Evolutionary conservation across 768 basidiomycete genomes (phyloP), one percentile per base, ranked within the genome.

Genomic region (Lactarius quietus): DNA sequence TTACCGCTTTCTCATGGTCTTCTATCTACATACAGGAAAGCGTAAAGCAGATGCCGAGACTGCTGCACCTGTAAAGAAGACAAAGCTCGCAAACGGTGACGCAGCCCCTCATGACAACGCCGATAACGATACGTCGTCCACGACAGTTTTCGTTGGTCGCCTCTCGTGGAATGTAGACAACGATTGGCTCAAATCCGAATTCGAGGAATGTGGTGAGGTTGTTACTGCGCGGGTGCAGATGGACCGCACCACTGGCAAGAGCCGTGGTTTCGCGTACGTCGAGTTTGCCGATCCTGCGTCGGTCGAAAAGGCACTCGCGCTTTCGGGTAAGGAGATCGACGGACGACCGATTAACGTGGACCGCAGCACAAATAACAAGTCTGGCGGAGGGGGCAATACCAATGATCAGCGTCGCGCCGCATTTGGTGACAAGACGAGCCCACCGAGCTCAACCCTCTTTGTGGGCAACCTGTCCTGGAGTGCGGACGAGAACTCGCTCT

Each of bases 141-240:
- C 81, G 72, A 87, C 89, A 43, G 83, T 98, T 71, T 98, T 95
- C 73, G 93, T 99, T 69, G 96, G 96, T 61, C 84, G 85, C 64
- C 83, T 99, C 53, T 95, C 93, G 15, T 99, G 95, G 95, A 92
- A 91, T 75, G 90, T 98, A 68, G 96, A 98, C 80, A 90, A 93
- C 74, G 96, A 98, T 76, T 92, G 93, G 83, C 87, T 98, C 67
- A 86, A 89, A 57, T 83, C 88, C 75, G 96, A 98, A 76, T 98
- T 99, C 69, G 86, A 88, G 36, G 80, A 83, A 61, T 95, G 88
- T 71, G 97, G 97, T 58, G 92, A 95, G 78, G 85, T 99, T 71
- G 84, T 86, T 66, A 86, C 86, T n/a, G 94, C 93, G 7, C 87
- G 84, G n/a, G 93, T 98, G 66, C 89, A 89, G 75, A 86, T 84